Base-by-base conservation (phyloP, 1,284 basidiomycete genomes). In the Phylloboletellus chloephorus region DNA sequence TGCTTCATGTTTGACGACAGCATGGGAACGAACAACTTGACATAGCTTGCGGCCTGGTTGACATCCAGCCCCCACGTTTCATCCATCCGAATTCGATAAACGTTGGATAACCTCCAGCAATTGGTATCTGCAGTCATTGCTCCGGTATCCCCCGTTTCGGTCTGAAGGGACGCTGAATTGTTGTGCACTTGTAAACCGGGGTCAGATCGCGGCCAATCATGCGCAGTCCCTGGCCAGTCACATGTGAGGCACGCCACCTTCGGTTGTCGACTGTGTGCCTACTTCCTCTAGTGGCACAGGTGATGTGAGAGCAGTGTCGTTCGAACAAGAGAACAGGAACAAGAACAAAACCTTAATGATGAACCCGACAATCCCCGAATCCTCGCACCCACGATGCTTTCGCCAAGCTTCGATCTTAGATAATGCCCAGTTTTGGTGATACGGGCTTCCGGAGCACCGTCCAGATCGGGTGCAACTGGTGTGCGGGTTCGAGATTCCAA, bases 21-120 rank as follows among this genome's bases (percentile, higher is more conserved):
- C 52, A 53, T 59, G 53, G 34, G 54, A 60, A 57, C 11, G 31
- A 29, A 44, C 43, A 25, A 29, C 36, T 35, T 43, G n/a, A n/a
- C 46, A 32, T 30, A 33, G 23, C 34, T 15, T 28, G 28, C 23
- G 8, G 19, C 4, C 28, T 20, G 31, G 22, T 11, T 25, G 37
- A 42, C 21, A 24, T 29, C 25, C 22, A 16, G 13, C 26, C n/a
- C 32, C 17, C 33, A 19, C 37, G 29, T 5, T 37, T 41, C 42
- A 58, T 58, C 31, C 60, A 52, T 41, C 54, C 43, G 57, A 43
- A 60, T 54, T 2, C 1, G 43, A 45, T 23, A 33, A 29, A 15
- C 51, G 26, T 42, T 36, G 30, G 21, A 29, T 39, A 25, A n/a
- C 12, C 20, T 41, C 15, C 20, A 21, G 24, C 32, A 37, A n/a